Base-by-base conservation (phyloP, 139 green algal genomes). In the Dunaliella sp. region DNA sequence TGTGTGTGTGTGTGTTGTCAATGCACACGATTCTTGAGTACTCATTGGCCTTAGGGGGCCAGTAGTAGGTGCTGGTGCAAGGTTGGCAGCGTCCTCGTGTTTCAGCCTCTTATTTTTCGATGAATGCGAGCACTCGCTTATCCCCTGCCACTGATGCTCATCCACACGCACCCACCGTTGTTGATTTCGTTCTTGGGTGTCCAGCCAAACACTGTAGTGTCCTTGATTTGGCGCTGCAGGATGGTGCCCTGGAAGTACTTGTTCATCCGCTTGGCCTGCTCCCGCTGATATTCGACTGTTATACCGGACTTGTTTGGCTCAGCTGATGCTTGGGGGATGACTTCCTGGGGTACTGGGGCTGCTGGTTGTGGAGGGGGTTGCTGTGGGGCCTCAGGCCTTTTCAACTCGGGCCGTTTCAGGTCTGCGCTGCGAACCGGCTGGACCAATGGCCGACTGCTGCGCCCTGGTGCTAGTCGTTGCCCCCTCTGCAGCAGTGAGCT, bases 111-210 rank as follows among this genome's bases (percentile, higher is more conserved):
- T 48, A 26, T 16, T 36, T 75, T n/a, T n/a, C n/a, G n/a, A n/a
- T n/a, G n/a, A n/a, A n/a, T n/a, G n/a, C n/a, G n/a, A n/a, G n/a
- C n/a, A n/a, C n/a, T n/a, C n/a, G n/a, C n/a, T n/a, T n/a, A n/a
- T n/a, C n/a, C n/a, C n/a, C n/a, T n/a, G n/a, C n/a, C n/a, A n/a
- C n/a, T n/a, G n/a, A n/a, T n/a, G n/a, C n/a, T n/a, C n/a, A n/a
- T n/a, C n/a, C 38, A 99, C 1, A 97, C 95, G 97, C 97, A 99
- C 24, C 97, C 94, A 0, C 97, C 97, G 85, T 99, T 99, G 84
- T 76, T 89, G 34, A 98, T 98, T 87, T 99, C 97, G 38, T 98
- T 98, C 81, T 95, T 93, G 1, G 73, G 85, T 0, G 96, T 98
- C 93, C 95, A 99, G 7, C 97, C 97, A 86, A 99, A 98, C 31